Evolutionary conservation across 2,329 filamentous ascomycete species (phyloP), one percentile per base, ranked within the genome.

Genomic region (Fusarium nygamai): DNA sequence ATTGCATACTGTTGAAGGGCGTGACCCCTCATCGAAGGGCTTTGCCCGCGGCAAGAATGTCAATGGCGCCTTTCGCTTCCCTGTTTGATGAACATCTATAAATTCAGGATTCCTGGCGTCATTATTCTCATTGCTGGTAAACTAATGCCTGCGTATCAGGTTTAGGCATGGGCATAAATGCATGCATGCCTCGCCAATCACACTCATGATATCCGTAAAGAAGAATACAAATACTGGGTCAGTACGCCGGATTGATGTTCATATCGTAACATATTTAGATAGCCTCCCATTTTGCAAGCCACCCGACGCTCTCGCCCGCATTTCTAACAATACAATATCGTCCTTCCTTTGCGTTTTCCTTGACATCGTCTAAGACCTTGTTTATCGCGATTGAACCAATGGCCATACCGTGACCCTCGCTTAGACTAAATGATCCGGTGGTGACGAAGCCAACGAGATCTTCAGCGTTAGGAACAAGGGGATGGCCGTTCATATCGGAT

Each of bases 391-490:
- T 80, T 57, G 89, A 92, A 0, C 93, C 96, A 67, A 98, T 87
- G 1, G 92, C 96, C 22, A 91, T 91, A 2, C 92, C 93, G 74
- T 88, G 89, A 0, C 96, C 96, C 73, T 93, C 90, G 5, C 90
- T 89, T 5, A 98, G 88, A 78, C 92, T 95, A 81, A 92, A 98
- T 58, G 93, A 92, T 0, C 96, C 96, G 3, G 92, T 93, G 5
- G 95, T 98, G 31, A 98, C 92, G 80, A 97, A 99, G 0, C 96
- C 96, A 58, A 98, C 89, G 19, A 98, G 86, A 80, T 98, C 93
- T 29, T 89, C 86, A 71, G 91, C 91, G 16, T 87, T 86, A 0
- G 96, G 96, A n/a, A 95, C 90, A 1, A 91, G 79, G 2, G 92
- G 92, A 75, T 94, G 90, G 1, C 85, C 85, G 31, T 82, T 80